Conservation (phyloP, 768 basidiomycete species). For the Auriscalpium orientale region DNA sequence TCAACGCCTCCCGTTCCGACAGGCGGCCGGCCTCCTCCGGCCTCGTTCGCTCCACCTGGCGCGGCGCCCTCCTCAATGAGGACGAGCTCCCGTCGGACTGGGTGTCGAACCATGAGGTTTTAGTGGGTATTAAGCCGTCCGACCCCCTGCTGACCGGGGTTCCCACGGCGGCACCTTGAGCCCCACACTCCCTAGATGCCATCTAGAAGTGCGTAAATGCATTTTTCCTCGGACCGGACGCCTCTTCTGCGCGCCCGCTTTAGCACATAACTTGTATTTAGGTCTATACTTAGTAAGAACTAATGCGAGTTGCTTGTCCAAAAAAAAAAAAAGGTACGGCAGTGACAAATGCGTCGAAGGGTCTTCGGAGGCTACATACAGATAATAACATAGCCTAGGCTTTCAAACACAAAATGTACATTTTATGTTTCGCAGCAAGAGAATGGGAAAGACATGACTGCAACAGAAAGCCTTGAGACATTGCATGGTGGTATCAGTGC, state of each 20-base stretch:
- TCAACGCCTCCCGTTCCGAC: not conserved
- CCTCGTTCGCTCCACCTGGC: not conserved
- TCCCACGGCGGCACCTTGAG: not conserved
- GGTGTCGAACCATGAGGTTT: not conserved
- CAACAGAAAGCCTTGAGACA: too few species aligned
- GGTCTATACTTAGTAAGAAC: too few species aligned
- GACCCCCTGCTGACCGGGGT: not conserved
- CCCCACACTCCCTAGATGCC: not conserved
- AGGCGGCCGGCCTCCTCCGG: not conserved
- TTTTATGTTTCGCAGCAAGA: too few species aligned
- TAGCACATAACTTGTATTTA: not conserved
- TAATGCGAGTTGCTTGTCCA: too few species aligned
- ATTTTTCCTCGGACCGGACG: not conserved
- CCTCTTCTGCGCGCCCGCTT: not conserved
- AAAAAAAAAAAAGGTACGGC: too few species aligned
- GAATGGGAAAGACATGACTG: too few species aligned
- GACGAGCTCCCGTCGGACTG: not conserved
- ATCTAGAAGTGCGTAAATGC: not conserved
- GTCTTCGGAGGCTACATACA: too few species aligned
- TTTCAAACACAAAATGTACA: too few species aligned
- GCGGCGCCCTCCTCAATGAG: not conserved
- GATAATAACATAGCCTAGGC: too few species aligned
- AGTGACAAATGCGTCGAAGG: too few species aligned
- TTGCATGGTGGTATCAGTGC: too few species aligned
- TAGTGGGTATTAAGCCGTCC: not conserved